Percentiles rank a stretch among this genome's conserved stretches.
phyloP scores from a whole-genome alignment of 345 rosid genomes.

The Boechera divaricarpa region DNA sequence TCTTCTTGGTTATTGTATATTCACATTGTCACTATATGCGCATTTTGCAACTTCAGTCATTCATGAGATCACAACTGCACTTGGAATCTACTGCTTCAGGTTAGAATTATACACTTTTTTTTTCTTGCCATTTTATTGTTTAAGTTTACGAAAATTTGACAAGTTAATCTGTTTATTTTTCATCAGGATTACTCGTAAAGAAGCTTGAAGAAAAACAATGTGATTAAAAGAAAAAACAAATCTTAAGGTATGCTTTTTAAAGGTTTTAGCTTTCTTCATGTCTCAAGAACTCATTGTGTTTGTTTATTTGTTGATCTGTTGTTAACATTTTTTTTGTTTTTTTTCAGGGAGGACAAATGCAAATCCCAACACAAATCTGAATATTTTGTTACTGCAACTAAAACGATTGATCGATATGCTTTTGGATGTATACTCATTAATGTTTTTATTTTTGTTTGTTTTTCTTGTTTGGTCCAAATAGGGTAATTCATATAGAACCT shows the following conservation, averaged over 20 bases:
- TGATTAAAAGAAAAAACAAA: background rate
- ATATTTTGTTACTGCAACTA: constrained; percentile 24
- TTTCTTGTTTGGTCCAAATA: constrained; percentile 34
- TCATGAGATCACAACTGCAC: constrained; percentile 89
- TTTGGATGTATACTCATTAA: constrained; percentile 40
- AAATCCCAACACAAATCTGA: constrained; percentile 39
- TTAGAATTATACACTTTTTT: constrained; percentile 19
- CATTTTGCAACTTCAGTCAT: constrained; percentile 95
- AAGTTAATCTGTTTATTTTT: background rate
- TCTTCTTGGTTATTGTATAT: constrained; percentile 88
- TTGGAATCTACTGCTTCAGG: constrained; percentile 99
- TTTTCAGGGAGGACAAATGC: constrained; percentile 36
- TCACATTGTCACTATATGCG: constrained; percentile 78
- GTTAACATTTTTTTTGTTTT: too few relatives aligned
- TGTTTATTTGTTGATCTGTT: constrained; percentile 1
- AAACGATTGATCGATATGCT: constrained; percentile 32
- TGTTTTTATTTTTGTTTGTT: constrained; percentile 19
- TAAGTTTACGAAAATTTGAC: background rate
- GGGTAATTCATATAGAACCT: constrained; percentile 31
- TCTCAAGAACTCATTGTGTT: constrained; percentile 15
- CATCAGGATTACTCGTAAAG: constrained; percentile 86
- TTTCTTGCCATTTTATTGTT: background rate
- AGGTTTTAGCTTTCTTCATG: constrained; percentile 2
- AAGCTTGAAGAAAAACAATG: constrained; percentile 60
- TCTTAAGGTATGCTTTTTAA: constrained; percentile 19